Evolutionary conservation across 2,329 filamentous ascomycete species (phyloP), one percentile per base, ranked within the genome.

Genomic region (Coniochaeta hoffmannii): DNA sequence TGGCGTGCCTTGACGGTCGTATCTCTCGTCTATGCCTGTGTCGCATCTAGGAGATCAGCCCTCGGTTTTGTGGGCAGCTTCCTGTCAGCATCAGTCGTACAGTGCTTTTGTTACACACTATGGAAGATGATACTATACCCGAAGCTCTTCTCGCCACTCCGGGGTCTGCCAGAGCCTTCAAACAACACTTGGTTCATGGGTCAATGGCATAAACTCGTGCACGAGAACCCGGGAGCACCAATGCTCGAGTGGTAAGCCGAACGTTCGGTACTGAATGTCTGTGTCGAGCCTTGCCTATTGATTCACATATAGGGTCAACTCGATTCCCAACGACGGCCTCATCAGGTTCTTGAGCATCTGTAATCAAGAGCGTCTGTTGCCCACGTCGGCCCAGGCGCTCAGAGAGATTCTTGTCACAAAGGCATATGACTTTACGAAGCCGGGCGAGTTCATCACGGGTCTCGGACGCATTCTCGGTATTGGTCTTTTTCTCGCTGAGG

Each of bases 401-500:
- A 77, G 80, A 4, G 88, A 92, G 68, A 78, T 90, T 9, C 75
- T 91, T 4, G 82, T 84, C 26, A 82, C 80, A 17, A 86, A 83
- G 58, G 83, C 77, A 60, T 90, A 91, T 66, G 81, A 87, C 38
- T 92, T 89, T 61, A 65, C 76, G 46, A 90, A 90, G 65, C 86
- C 87, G 0, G 53, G 62, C 1, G 65, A 76, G 24, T 62, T 89
- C 30, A 73, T 81, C 32, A 70, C 71, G 44, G 76, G 78, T 1
- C 72, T 93, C 4, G 81, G 79, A 1, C 77, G 82, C 22, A 75
- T 91, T 26, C 75, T 93, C 12, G 87, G 90, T 10, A 72, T 86
- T 12, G 88, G 89, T 10, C 73, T 93, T 14, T 71, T 97, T 35
- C 74, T 97, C 11, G 88, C 90, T 1, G 92, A 97, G 70, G 92